Conservation (phyloP, 2,329 filamentous ascomycete species). For the Pyrenophora seminiperda region DNA sequence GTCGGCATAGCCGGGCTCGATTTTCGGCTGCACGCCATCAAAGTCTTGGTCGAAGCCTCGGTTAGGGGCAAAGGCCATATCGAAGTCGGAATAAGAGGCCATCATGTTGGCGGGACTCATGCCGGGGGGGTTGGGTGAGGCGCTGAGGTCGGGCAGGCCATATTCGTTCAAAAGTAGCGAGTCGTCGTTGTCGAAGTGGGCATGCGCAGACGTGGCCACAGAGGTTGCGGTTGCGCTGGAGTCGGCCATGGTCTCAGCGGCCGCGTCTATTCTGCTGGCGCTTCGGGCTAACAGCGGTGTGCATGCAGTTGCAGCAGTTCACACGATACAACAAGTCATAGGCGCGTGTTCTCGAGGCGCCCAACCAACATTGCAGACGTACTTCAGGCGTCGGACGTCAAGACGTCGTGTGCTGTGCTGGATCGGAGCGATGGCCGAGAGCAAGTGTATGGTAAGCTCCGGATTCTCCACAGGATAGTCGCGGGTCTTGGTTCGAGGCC, state of each 20-base stretch:
- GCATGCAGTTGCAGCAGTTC: neutral
- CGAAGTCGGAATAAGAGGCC: constrained; percentile 40
- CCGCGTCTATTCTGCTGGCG: constrained; percentile 21
- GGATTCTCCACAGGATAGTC: constrained; percentile 23
- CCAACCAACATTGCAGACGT: constrained; percentile 9
- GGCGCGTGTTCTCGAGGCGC: neutral
- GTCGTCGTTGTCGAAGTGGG: constrained; percentile 41
- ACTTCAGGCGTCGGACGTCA: constrained; percentile 4
- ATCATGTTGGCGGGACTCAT: constrained; percentile 38
- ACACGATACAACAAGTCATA: constrained; percentile 4
- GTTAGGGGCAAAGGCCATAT: constrained; percentile 35
- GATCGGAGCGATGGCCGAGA: constrained; percentile 15
- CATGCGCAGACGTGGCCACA: constrained; percentile 37
- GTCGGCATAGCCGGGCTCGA: constrained; percentile 31
- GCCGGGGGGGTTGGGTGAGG: constrained; percentile 28
- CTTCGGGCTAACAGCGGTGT: constrained; percentile 16
- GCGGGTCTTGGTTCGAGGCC: constrained; percentile 8
- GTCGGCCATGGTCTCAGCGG: constrained; percentile 36
- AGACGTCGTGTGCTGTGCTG: constrained; percentile 13
- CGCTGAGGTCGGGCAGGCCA: constrained; percentile 39
- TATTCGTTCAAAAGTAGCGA: constrained; percentile 44
- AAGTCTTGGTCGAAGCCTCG: constrained; percentile 29
- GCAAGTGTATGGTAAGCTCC: constrained; percentile 16
- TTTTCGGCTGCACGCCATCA: constrained; percentile 28
- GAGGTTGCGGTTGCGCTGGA: constrained; percentile 34